Evolutionary conservation across 164 flowering plant genomes (phyloP), one percentile per base, ranked within the genome.

Genomic region (Cinnamomum chago): DNA sequence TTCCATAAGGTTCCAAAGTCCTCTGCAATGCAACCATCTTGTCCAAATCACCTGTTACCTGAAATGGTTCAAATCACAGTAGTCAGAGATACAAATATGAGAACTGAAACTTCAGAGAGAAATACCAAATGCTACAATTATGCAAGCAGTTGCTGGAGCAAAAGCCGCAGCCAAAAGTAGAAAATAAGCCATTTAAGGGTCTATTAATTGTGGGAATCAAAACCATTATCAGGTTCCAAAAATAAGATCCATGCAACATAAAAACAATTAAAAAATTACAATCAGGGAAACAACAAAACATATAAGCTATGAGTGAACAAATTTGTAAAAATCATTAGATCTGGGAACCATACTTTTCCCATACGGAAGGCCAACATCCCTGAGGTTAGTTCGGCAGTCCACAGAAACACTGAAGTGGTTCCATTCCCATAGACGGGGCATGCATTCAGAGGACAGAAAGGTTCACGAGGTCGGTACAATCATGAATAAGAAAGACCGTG

Each of bases 21-120:
- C 95, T 91, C 78, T 96, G 99, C 71, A 96, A 78, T 13, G 99
- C 99, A 80, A 96, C 92, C 98, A 96, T 89, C 88, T 96, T 96
- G 83, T 89, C 84, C 79, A 96, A 76, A 79, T 88, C 96, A 80
- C 99, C 99, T 0, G 98, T 91, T n/a, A 96, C 87, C 99, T 95
- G 89, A 35, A 72, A 58, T 33, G 7, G 20, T 40, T 64, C 28
- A 72, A 40, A 52, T 22, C 64, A 47, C 58, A 33, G 60, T 58
- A n/a, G 72, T 74, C 28, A 71, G 35, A 40, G 47, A 40, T 51
- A 30, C 30, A 2, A 30, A 75, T 1, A 73, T 3, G 2, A 73
- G 33, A 24, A 70, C 5, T 13, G 33, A 52, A 70, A 70, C 20
- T 40, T 12, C 10, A 52, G n/a, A 70, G 14, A 25, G 24, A 14